Base-by-base conservation (phyloP, 2,329 filamentous ascomycete genomes). In the Talaromyces sp. region DNA sequence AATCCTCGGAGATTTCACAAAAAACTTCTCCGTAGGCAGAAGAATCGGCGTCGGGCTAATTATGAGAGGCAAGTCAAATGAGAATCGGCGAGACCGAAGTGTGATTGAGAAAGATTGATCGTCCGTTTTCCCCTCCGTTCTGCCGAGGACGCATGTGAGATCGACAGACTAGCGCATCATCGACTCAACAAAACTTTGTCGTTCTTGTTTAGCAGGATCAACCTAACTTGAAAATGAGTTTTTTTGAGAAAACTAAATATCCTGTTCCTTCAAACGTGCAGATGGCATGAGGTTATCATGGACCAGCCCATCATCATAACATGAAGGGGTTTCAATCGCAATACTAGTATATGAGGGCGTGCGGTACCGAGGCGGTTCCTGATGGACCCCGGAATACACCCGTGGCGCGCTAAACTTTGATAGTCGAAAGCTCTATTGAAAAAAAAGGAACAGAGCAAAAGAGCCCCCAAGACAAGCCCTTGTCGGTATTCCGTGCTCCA, bases 101-200 rank as follows among this genome's bases (percentile, higher is more conserved):
- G 3, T 44, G 42, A 44, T 44, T 27, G 33, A 22, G 13, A 30
- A 32, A 44, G 9, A 27, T 30, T 39, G 30, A 36, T 19, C 39
- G 37, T 20, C 29, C 8, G n/a, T 43, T 39, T 19, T 20, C 14
- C 22, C 41, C 20, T 22, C 40, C 14, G 14, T 30, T 37, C 43
- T 42, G 44, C 43, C 43, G 43, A 50, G 55, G 52, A 44, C 49
- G 54, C 61, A 62, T 62, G 60, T 62, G 61, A 63, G 60, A 63
- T 63, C 61, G 60, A 59, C 59, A 51, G 20, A 40, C 20, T 51
- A 54, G 47, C 51, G 56, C 24, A 27, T 44, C 49, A 58, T 50
- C 11, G 22, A 55, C 30, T 41, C 27, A 42, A 37, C 48, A 47
- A 17, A 24, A 17, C 36, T 47, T 47, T 7, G 11, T 14, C 9